These are phyloP conservation scores for Daedalea quercina DNA, from an alignment of 768 basidiomycete genomes.

Conservation along the genomic window DNA sequence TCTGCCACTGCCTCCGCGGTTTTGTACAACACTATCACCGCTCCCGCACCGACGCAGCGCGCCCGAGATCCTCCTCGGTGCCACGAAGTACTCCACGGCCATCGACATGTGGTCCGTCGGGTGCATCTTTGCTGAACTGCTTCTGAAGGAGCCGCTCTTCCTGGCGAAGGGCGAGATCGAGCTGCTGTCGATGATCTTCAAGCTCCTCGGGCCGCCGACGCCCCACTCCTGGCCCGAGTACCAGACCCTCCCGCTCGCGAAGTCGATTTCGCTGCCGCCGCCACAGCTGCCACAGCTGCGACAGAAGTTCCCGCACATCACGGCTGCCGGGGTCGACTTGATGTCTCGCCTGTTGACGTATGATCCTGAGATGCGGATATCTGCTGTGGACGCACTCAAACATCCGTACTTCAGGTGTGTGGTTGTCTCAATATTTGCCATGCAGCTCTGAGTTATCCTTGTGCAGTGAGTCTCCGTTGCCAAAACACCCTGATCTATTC, in stretches of 20 bases:
- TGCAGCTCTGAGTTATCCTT: background rate
- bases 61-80: constrained; percentile 92
- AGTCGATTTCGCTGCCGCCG: constrained; percentile 68
- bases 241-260: constrained; percentile 68
- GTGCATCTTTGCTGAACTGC: constrained; percentile 95
- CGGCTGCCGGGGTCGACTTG: constrained; percentile 78
- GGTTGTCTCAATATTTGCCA: background rate
- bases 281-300: constrained; percentile 73
- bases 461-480: constrained; percentile 82
- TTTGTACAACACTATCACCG: constrained; percentile 9
- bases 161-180: constrained; percentile 96
- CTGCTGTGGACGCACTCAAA: constrained; percentile 82
- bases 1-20: background rate
- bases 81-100: constrained; percentile 89
- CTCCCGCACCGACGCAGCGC: constrained; percentile 44
- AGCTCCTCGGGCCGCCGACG: constrained; percentile 90
- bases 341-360: constrained; percentile 79
- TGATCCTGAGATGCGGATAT: constrained; percentile 81
- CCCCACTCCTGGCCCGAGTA: constrained; percentile 84
- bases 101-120: constrained; percentile 99
- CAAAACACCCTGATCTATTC: constrained; percentile 95
- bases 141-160: constrained; percentile 94
- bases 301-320: constrained; percentile 81
- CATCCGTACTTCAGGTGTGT: constrained; percentile 90
- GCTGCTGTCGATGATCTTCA: constrained; percentile 90